phyloP scores from a whole-genome alignment of 805 yeast species.

The Nakazawaea populi region DNA sequence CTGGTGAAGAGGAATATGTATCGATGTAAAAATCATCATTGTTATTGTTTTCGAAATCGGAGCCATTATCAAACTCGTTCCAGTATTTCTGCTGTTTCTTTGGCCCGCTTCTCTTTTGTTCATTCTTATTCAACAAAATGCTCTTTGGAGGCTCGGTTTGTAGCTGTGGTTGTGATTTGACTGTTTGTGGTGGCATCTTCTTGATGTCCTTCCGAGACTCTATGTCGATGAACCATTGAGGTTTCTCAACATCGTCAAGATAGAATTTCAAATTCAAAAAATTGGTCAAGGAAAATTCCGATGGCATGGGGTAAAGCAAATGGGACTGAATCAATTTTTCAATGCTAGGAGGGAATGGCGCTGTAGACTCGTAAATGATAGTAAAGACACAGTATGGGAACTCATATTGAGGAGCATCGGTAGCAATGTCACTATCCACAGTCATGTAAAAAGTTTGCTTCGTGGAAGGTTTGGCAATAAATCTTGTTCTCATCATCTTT shows the following conservation, averaged over 20 bases:
- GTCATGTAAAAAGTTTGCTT: constrained; percentile 24
- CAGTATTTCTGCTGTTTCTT: constrained; percentile 32
- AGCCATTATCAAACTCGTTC: constrained; percentile 64
- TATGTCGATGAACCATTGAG: constrained; percentile 26
- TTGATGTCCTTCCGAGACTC: constrained; percentile 31
- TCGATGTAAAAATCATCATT: constrained; percentile 30
- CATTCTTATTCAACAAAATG: constrained; percentile 25
- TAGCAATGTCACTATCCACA: constrained; percentile 21
- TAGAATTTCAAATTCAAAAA: constrained; percentile 21
- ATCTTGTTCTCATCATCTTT: constrained; percentile 15
- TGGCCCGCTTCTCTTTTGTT: neutral
- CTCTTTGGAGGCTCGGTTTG: constrained; percentile 14
- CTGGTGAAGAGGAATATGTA: constrained; percentile 24
- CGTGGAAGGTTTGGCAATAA: constrained; percentile 11
- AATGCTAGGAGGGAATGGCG: constrained; percentile 29
- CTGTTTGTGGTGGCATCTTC: constrained; percentile 30
- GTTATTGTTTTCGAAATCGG: constrained; percentile 39
- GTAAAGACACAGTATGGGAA: constrained; percentile 49
- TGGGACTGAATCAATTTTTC: constrained; percentile 38
- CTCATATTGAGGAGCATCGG: constrained; percentile 3
- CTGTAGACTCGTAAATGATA: constrained; percentile 36
- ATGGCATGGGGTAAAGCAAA: constrained; percentile 30
- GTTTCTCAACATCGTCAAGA: constrained; percentile 16
- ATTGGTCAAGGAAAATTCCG: constrained; percentile 18
- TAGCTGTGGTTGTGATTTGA: constrained; percentile 1